phyloP scores from a whole-genome alignment of 495 filamentous ascomycete species.

The Polyplosphaeria fusca region DNA sequence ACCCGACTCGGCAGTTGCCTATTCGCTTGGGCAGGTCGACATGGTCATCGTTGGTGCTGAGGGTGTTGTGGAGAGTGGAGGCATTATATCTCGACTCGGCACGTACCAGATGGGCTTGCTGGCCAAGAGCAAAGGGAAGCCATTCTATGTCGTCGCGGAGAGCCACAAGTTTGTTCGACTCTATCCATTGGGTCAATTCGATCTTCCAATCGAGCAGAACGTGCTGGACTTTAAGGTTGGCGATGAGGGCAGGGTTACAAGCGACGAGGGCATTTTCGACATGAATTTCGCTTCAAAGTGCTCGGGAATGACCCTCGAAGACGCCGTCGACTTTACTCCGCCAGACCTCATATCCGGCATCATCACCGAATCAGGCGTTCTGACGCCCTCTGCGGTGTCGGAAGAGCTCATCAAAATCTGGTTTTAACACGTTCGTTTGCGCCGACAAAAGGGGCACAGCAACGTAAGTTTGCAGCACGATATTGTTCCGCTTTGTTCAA shows the following conservation, averaged over 20 bases:
- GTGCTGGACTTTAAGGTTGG: conserved; percentile 63
- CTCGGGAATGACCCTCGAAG: conserved; percentile 31
- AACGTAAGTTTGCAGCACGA: too few relatives aligned
- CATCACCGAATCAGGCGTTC: conserved; percentile 71
- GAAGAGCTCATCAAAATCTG: conserved; percentile 77
- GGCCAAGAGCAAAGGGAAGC: conserved; percentile 71
- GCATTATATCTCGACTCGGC: conserved; percentile 83
- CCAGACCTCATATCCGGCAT: conserved; percentile 76
- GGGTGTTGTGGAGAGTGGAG: conserved; percentile 89
- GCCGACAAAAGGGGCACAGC: too few relatives aligned
- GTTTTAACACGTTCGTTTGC: conserved; percentile 53
- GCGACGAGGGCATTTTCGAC: conserved; percentile 36
- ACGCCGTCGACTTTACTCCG: conserved; percentile 83
- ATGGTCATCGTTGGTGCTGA: conserved; percentile 91
- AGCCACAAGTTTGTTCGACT: conserved; percentile 91
- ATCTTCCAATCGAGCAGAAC: conserved; percentile 70
- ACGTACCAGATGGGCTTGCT: conserved; percentile 86
- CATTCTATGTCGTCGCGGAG: conserved; percentile 88
- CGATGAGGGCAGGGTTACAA: conserved; percentile 30
- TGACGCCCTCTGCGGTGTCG: conserved; percentile 72
- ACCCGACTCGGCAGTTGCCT: conserved; percentile 73
- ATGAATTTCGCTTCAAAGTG: conserved; percentile 16
- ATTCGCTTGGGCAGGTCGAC: conserved; percentile 75
- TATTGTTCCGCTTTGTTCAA: too few relatives aligned
- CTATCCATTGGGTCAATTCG: conserved; percentile 74